Conservation (phyloP, 2,329 filamentous ascomycete species). For the Gliomastix tumulicola region DNA sequence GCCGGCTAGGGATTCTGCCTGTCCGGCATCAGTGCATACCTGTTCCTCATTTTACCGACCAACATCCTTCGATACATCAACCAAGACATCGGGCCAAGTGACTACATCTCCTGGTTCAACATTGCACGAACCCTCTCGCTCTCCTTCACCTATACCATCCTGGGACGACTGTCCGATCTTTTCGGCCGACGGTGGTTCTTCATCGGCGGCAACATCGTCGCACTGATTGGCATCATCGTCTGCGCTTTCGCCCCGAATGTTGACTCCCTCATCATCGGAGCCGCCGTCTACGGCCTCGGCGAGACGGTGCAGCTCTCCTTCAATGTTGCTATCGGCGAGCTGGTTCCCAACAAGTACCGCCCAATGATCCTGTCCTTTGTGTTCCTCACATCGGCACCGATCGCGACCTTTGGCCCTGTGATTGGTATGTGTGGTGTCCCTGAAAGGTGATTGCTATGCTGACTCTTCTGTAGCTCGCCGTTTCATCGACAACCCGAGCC, state of each 20-base stretch:
- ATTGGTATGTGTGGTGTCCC: conserved; percentile 17
- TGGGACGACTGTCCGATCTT: conserved; percentile 29
- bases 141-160: conserved; percentile 26
- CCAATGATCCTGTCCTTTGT: conserved; percentile 21
- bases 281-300: conserved; percentile 24
- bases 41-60: conserved; percentile 28
- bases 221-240: conserved; percentile 25
- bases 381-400: conserved; percentile 23
- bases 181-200: conserved; percentile 32
- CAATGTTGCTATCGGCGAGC: conserved; percentile 27
- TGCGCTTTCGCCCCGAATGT: conserved; percentile 24
- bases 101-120: conserved; percentile 25
- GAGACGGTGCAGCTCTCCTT: conserved; percentile 28
- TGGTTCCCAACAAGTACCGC: conserved; percentile 34
- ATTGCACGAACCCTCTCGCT: conserved; percentile 24
- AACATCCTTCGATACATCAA: conserved; percentile 27
- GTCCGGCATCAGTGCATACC: conserved; percentile 26
- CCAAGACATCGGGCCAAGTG: conserved; percentile 25
- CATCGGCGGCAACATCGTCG: conserved; percentile 26
- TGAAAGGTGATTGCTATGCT: too few relatives aligned
- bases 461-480: conserved; percentile 15
- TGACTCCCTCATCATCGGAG: conserved; percentile 25
- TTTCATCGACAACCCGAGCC: conserved; percentile 21
- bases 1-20: conserved; percentile 25
- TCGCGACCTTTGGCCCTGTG: conserved; percentile 23